A percentile compares a stretch with the other conserved stretches of the same genome.
Evolutionary conservation across 164 flowering plant genomes (phyloP).

Genomic region (Akebia trifoliata): DNA sequence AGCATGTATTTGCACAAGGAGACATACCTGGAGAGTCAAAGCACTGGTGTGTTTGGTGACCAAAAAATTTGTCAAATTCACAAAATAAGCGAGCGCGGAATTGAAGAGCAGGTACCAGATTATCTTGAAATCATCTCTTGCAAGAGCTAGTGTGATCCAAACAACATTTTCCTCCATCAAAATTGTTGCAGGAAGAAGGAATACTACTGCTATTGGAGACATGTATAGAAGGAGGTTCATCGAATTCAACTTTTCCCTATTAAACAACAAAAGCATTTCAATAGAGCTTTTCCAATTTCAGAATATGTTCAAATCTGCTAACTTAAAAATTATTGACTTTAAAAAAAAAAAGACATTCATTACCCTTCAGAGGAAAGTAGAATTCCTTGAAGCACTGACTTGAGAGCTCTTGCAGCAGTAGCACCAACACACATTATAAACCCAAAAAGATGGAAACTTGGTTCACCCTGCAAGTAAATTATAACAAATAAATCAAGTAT

Average conservation of each 20-base stretch:
- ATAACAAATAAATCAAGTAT: not conserved
- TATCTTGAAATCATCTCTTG: conserved; percentile 40
- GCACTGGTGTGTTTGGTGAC: conserved; percentile 78
- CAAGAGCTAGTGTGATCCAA: conserved; percentile 49
- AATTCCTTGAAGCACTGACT: conserved; percentile 57
- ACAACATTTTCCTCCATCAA: conserved; percentile 54
- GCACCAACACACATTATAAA: conserved; percentile 57
- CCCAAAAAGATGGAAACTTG: conserved; percentile 60
- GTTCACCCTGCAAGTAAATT: conserved; percentile 47
- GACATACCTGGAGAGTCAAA: conserved; percentile 63
- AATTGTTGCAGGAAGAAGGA: conserved; percentile 54
- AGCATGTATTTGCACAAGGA: conserved; percentile 6
- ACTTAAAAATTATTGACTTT: not conserved
- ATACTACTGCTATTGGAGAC: conserved; percentile 62
- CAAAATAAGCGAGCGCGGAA: conserved; percentile 56
- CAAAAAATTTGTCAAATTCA: conserved; percentile 65
- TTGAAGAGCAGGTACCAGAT: conserved; percentile 57
- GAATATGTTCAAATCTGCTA: not conserved
- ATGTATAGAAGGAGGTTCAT: conserved; percentile 65
- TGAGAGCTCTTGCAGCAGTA: conserved; percentile 57
- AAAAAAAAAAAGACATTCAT: conserved; percentile 11
- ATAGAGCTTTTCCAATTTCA: conserved; percentile 3
- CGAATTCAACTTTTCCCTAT: conserved; percentile 62
- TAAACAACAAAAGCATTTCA: conserved; percentile 10
- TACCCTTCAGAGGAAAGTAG: conserved; percentile 62